phyloP scores from a whole-genome alignment of 1,284 basidiomycete genomes.

The Leccinum fuscescens region DNA sequence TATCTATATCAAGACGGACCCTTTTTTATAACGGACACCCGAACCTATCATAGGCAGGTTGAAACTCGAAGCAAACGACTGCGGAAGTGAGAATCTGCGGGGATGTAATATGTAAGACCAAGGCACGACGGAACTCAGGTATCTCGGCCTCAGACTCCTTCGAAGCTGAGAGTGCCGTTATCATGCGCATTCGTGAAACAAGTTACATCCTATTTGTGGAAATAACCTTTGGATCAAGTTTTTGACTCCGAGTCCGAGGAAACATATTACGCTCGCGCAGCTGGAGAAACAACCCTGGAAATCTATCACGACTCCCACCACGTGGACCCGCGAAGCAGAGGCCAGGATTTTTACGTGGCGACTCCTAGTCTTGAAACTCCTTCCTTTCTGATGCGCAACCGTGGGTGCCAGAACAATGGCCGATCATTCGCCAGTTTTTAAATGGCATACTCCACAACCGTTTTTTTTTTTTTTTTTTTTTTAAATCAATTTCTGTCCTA shows the following conservation, averaged over 20 bases:
- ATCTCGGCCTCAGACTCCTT: background rate
- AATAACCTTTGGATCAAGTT: background rate
- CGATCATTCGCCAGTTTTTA: background rate
- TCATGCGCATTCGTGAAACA: background rate
- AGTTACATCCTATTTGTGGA: background rate
- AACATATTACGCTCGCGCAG: background rate
- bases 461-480: no score
- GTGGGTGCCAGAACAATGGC: background rate
- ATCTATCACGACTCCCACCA: background rate
- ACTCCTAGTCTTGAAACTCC: background rate
- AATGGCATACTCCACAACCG: conserved; percentile 2
- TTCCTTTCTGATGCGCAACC: background rate
- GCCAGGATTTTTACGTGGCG: background rate
- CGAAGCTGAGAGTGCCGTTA: background rate
- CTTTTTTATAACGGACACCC: background rate
- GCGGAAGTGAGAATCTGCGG: background rate
- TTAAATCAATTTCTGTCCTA: no score
- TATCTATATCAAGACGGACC: background rate
- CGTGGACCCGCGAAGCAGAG: background rate
- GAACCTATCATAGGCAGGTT: background rate
- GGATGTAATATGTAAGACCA: background rate
- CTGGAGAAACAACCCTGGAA: background rate
- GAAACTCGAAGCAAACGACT: background rate
- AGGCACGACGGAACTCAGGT: background rate
- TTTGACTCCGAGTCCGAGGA: background rate